Conservation (phyloP, 345 rosid species). For the Jatropha curcas region DNA sequence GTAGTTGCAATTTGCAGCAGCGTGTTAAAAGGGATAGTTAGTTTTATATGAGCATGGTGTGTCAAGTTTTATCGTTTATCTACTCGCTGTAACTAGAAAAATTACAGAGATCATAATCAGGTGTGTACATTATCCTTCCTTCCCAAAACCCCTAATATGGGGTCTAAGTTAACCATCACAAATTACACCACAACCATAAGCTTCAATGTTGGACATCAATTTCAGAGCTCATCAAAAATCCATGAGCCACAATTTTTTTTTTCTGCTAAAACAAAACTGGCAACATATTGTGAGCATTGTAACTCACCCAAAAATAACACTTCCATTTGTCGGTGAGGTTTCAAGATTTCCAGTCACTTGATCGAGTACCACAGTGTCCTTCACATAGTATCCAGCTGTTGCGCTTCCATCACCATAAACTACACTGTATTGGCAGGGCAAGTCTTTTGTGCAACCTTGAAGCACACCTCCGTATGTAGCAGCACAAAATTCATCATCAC, state of each 20-base stretch:
- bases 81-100: not conserved
- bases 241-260: not conserved
- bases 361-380: slow-evolving; percentile 51
- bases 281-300: not conserved
- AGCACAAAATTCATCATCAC: slow-evolving; percentile 62
- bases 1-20: not conserved
- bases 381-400: slow-evolving; percentile 67
- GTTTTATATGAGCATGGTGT: not conserved
- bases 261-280: not conserved
- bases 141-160: not conserved
- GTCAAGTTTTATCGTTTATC: not conserved
- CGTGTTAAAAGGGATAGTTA: not conserved
- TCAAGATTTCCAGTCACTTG: slow-evolving; percentile 54
- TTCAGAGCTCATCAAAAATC: not conserved
- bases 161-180: not conserved
- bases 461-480: slow-evolving; percentile 37
- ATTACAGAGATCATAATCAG: not conserved
- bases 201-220: not conserved
- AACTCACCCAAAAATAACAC: slow-evolving; percentile 69
- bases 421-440: slow-evolving; percentile 58
- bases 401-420: slow-evolving; percentile 83
- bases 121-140: not conserved
- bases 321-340: slow-evolving; percentile 48
- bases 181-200: not conserved
- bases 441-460: slow-evolving; percentile 50